These are phyloP conservation scores for Cadophora sp. DNA, from an alignment of 2,329 filamentous ascomycete species.

Conservation along the genomic window DNA sequence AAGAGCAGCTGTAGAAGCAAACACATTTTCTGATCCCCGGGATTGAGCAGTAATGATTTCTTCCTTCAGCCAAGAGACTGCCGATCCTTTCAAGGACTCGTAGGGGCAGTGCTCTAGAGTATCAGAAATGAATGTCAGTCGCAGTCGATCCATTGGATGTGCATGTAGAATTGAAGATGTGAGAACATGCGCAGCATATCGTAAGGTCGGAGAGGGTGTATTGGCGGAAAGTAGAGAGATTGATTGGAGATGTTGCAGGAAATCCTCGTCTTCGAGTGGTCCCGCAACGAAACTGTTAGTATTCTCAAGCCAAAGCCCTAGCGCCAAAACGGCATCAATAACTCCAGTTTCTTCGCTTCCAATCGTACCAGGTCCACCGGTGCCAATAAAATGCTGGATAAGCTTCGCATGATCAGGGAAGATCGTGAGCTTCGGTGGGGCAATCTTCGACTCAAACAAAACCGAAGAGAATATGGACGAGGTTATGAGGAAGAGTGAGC, in stretches of 20 bases:
- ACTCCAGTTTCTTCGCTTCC: constrained; percentile 57
- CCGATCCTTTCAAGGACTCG: constrained; percentile 65
- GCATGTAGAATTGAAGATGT: constrained; percentile 53
- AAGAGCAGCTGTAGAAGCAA: constrained; percentile 60
- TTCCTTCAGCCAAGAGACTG: constrained; percentile 68
- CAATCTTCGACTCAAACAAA: constrained; percentile 63
- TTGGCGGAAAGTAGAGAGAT: constrained; percentile 48
- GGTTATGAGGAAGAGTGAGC: constrained; percentile 63
- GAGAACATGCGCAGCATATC: constrained; percentile 46
- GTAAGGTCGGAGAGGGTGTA: constrained; percentile 46
- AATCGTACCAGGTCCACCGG: constrained; percentile 55
- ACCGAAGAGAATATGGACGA: constrained; percentile 69
- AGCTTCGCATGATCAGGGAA: constrained; percentile 66
- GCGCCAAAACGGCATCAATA: constrained; percentile 63
- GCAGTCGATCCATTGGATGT: constrained; percentile 63
- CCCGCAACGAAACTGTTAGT: constrained; percentile 51
- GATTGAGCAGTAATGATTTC: constrained; percentile 56
- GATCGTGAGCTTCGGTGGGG: constrained; percentile 59
- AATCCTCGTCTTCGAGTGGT: constrained; percentile 48
- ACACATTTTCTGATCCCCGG: constrained; percentile 47
- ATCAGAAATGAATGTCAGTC: constrained; percentile 68
- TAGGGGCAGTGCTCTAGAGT: constrained; percentile 71
- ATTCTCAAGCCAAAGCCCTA: constrained; percentile 65
- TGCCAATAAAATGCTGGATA: constrained; percentile 59
- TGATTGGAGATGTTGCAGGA: constrained; percentile 65